phyloP scores from a whole-genome alignment of 2,329 filamentous ascomycete genomes.

The Claviceps capensis region DNA sequence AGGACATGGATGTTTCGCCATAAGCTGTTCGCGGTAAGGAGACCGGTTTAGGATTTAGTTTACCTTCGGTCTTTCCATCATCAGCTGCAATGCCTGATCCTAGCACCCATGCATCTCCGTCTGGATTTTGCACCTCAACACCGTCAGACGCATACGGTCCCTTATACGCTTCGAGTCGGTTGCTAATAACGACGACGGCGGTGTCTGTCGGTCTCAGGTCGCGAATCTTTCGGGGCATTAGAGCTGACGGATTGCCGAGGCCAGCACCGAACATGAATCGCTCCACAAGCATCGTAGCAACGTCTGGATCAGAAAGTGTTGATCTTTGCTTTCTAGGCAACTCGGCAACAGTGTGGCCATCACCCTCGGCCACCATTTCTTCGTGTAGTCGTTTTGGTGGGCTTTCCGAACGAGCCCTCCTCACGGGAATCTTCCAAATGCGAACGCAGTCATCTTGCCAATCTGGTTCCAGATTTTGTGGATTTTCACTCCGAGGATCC shows the following conservation, averaged over 20 bases:
- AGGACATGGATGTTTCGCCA: conserved; percentile 60
- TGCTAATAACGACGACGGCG: conserved; percentile 48
- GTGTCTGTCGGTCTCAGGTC: conserved; percentile 17
- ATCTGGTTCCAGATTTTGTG: conserved; percentile 37
- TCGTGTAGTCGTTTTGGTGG: conserved; percentile 21
- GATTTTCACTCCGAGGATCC: conserved; percentile 22
- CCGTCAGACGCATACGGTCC: conserved; percentile 36
- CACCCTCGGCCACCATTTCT: conserved; percentile 5
- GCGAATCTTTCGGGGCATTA: conserved; percentile 14
- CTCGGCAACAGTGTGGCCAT: neutral
- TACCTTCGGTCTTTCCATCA: conserved; percentile 5
- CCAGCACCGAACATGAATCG: conserved; percentile 23
- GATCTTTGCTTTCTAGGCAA: conserved; percentile 5
- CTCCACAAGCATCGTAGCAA: conserved; percentile 20
- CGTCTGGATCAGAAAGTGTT: conserved; percentile 15
- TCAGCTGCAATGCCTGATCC: conserved; percentile 6
- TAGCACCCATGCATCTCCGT: conserved; percentile 17
- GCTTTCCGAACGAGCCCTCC: conserved; percentile 18
- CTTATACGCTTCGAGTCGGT: conserved; percentile 53
- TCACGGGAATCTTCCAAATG: conserved; percentile 65
- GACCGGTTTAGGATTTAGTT: conserved; percentile 13
- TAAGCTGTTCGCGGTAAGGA: conserved; percentile 55
- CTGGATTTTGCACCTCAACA: conserved; percentile 8
- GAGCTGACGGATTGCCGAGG: conserved; percentile 11
- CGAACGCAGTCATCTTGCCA: conserved; percentile 65